Conservation (phyloP, 2,329 filamentous ascomycete species). For the Ophiocordyceps sinensis region DNA sequence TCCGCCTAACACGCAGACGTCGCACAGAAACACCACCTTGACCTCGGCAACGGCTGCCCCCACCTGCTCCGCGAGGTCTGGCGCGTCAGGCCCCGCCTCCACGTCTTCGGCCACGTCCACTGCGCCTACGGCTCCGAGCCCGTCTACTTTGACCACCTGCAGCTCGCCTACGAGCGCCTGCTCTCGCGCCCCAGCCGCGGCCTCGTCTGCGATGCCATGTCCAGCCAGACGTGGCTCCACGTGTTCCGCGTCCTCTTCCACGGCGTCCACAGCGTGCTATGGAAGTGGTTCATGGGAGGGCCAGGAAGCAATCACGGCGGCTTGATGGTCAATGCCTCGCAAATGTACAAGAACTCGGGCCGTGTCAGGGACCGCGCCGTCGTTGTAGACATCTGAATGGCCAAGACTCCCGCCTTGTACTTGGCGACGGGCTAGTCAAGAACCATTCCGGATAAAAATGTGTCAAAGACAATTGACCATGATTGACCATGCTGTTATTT, state of each 20-base stretch:
- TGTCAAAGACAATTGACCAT: too few relatives aligned
- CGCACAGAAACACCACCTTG: constrained; percentile 48
- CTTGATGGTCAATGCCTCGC: constrained; percentile 41
- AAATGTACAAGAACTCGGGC: constrained; percentile 39
- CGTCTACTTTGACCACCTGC: constrained; percentile 61
- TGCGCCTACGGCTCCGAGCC: constrained; percentile 55
- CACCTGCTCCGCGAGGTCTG: constrained; percentile 57
- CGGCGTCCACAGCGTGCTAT: constrained; percentile 32
- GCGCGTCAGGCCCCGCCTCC: constrained; percentile 58
- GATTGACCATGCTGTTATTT: too few relatives aligned
- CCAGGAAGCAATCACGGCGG: constrained; percentile 33
- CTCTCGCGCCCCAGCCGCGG: constrained; percentile 28
- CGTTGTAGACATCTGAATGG: constrained; percentile 18
- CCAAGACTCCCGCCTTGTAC: too few relatives aligned
- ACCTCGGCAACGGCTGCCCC: constrained; percentile 55
- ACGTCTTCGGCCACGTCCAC: constrained; percentile 80
- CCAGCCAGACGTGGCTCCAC: constrained; percentile 30
- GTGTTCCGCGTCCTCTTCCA: constrained; percentile 28
- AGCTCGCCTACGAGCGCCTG: constrained; percentile 57
- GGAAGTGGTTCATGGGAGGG: constrained; percentile 42
- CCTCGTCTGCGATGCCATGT: constrained; percentile 29
- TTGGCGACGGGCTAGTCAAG: too few relatives aligned
- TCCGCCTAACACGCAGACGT: background rate
- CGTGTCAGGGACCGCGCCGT: constrained; percentile 26
- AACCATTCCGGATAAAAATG: too few relatives aligned